Conservation (phyloP, 257 asterid genomes). For the Cynanchum wilfordii region DNA sequence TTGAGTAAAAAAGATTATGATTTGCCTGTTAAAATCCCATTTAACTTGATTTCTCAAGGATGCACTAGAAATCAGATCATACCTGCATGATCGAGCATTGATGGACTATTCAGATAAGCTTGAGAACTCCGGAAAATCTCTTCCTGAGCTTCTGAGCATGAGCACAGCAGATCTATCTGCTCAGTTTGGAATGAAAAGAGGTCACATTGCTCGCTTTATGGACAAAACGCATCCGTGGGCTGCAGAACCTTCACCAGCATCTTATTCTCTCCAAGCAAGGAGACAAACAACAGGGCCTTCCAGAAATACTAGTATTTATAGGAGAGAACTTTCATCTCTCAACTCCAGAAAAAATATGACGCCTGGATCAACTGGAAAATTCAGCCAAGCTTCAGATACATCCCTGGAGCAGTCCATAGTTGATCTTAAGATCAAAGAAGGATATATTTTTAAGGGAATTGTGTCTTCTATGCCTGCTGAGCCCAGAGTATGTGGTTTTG, state of each 20-base stretch:
- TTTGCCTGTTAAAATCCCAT: conserved; percentile 6
- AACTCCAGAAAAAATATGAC: conserved; percentile 36
- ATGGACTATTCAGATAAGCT: conserved; percentile 61
- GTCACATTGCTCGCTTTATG: conserved; percentile 65
- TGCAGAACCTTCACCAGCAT: conserved; percentile 32
- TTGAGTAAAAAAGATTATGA: not conserved
- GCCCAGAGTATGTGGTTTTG: conserved; percentile 69
- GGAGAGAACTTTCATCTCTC: conserved; percentile 28
- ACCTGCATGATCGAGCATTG: conserved; percentile 68
- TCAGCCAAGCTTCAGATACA: conserved; percentile 23
- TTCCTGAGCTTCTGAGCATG: conserved; percentile 51
- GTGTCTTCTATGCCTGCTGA: conserved; percentile 73
- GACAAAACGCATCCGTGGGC: conserved; percentile 42
- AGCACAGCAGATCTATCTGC: conserved; percentile 43
- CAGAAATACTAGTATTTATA: conserved; percentile 39
- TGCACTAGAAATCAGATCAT: conserved; percentile 67
- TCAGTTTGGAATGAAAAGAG: conserved; percentile 61
- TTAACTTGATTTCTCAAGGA: conserved; percentile 36
- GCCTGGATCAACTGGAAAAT: conserved; percentile 28
- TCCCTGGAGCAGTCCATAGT: conserved; percentile 58
- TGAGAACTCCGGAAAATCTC: conserved; percentile 50
- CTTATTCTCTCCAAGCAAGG: conserved; percentile 34
- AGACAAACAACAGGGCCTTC: conserved; percentile 29
- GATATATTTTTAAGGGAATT: conserved; percentile 60
- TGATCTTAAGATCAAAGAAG: conserved; percentile 60